Percentiles rank a stretch among this genome's conserved stretches.
Conservation (phyloP, 2,329 filamentous ascomycete species). For the Capronia epimyces region DNA sequence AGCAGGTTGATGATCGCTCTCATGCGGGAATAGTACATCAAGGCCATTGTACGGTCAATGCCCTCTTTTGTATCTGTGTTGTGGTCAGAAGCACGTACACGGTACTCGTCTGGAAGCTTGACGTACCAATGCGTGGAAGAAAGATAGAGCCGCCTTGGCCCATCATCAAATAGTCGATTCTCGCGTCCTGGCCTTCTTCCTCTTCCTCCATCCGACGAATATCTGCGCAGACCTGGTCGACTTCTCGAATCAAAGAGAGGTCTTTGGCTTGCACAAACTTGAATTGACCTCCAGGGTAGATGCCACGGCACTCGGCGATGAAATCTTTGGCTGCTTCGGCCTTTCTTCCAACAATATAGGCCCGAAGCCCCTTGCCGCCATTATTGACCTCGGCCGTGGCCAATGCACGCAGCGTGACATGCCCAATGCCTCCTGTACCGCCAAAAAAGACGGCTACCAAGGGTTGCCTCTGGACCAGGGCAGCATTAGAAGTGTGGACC, state of each 20-base stretch:
- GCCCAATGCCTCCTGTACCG: conserved; percentile 46
- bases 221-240: conserved; percentile 33
- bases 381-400: conserved; percentile 9
- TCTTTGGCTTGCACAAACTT: conserved; percentile 34
- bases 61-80: conserved; percentile 30
- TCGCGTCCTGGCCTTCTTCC: conserved; percentile 13
- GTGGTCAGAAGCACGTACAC: not conserved
- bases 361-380: conserved; percentile 28
- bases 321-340: conserved; percentile 29
- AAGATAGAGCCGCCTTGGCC: conserved; percentile 31
- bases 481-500: not conserved
- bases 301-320: conserved; percentile 29
- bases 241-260: conserved; percentile 34
- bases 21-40: conserved; percentile 35
- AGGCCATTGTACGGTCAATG: conserved; percentile 30
- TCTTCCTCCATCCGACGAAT: conserved; percentile 30
- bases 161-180: conserved; percentile 35
- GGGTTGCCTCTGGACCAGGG: conserved; percentile 36
- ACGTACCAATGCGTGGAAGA: conserved; percentile 24
- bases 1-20: conserved; percentile 30
- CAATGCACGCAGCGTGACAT: conserved; percentile 16
- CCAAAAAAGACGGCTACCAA: conserved; percentile 65
- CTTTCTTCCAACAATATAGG: conserved; percentile 35
- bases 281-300: conserved; percentile 33
- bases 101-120: not conserved